These are phyloP conservation scores for Mucor mucedo DNA, from an alignment of 371 early-diverging fungal species.

Conservation along the genomic window DNA sequence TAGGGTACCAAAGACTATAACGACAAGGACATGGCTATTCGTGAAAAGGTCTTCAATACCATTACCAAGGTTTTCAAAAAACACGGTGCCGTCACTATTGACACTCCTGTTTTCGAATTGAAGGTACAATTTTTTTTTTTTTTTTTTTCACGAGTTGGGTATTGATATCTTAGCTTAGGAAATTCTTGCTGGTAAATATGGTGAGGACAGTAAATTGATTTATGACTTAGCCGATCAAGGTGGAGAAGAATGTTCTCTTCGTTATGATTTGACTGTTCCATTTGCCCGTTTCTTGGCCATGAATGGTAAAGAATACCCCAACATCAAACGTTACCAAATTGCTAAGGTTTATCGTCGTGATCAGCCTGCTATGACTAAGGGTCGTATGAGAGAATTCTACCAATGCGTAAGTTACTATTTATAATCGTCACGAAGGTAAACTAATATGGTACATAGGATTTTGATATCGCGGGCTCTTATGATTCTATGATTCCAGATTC, in stretches of 20 bases:
- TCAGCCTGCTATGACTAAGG: constrained; percentile 98
- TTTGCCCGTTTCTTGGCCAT: constrained; percentile 98
- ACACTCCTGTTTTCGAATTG: constrained; percentile 99
- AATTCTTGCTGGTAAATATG: constrained; percentile 98
- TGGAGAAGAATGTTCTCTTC: constrained; percentile 96
- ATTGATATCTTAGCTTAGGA: constrained; percentile 51
- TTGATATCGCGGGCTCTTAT: constrained; percentile 97
- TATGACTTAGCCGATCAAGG: constrained; percentile 99
- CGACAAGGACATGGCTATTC: constrained; percentile 94
- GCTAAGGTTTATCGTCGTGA: constrained; percentile 99
- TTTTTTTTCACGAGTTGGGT: background rate
- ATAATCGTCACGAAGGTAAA: background rate
- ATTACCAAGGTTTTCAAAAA: constrained; percentile 89
- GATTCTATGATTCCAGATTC: constrained; percentile 98
- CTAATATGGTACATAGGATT: constrained; percentile 65
- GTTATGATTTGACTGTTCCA: constrained; percentile 99
- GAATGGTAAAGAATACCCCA: constrained; percentile 82
- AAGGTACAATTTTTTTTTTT: constrained; percentile 51
- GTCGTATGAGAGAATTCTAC: constrained; percentile 98
- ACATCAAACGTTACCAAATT: constrained; percentile 98
- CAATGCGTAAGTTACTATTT: constrained; percentile 91
- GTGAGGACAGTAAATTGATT: constrained; percentile 99
- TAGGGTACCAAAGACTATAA: constrained; percentile 98
- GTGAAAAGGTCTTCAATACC: constrained; percentile 90
- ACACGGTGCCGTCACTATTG: constrained; percentile 98